phyloP scores from a whole-genome alignment of 1,284 basidiomycete species.

The Melampsora americana region DNA sequence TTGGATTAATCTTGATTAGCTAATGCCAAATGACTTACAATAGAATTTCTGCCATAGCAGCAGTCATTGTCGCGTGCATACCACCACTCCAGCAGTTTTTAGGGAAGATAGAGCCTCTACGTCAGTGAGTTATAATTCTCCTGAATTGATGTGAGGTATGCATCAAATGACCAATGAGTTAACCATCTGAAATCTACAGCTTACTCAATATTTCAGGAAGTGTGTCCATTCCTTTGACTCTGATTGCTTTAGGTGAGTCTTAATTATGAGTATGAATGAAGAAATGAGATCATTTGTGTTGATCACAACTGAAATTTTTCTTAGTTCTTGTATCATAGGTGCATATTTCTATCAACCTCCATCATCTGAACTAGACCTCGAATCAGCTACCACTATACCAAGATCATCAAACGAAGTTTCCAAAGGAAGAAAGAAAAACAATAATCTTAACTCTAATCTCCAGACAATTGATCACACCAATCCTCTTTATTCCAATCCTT shows the following conservation, averaged over 20 bases:
- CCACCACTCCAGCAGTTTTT: slow-evolving; percentile 54
- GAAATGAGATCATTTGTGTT: no score
- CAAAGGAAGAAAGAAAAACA: slow-evolving; percentile 9
- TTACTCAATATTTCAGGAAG: slow-evolving; percentile 55
- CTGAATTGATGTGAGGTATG: no score
- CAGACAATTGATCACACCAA: slow-evolving; percentile 24
- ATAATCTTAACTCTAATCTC: slow-evolving; percentile 21
- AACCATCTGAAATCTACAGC: slow-evolving; percentile 46
- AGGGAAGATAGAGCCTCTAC: slow-evolving; percentile 53
- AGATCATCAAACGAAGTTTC: slow-evolving; percentile 46
- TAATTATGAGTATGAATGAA: neutral
- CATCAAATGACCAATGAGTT: neutral
- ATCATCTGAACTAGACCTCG: neutral
- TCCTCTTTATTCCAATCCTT: slow-evolving; percentile 24
- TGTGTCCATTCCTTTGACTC: slow-evolving; percentile 56
- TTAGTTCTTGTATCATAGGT: neutral
- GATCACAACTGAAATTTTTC: no score
- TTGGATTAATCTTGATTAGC: no score
- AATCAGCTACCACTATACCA: slow-evolving; percentile 7
- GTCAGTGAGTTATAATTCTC: slow-evolving; percentile 47
- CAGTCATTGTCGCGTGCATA: slow-evolving; percentile 55
- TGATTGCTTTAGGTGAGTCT: slow-evolving; percentile 54
- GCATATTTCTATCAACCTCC: slow-evolving; percentile 14
- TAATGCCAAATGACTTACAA: slow-evolving; percentile 27
- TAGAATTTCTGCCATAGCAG: slow-evolving; percentile 55